Conservation (phyloP, 331 rosid species). For the Spiraea crenata region DNA sequence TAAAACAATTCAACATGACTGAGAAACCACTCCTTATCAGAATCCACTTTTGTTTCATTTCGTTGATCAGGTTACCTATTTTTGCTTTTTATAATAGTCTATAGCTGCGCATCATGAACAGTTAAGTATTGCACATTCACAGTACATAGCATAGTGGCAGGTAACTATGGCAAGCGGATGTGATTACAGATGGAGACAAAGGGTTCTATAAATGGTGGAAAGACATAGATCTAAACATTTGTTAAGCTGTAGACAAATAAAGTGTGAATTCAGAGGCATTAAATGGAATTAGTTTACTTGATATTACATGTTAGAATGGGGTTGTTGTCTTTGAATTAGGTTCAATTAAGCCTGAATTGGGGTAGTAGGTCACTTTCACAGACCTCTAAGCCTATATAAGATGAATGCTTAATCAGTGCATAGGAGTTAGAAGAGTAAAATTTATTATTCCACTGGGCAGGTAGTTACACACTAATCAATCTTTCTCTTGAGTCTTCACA, state of each 20-base stretch:
- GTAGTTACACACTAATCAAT: neutral
- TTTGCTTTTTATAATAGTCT: neutral
- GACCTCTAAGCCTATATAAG: neutral
- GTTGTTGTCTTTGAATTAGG: neutral
- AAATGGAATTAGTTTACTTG: neutral
- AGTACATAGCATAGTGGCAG: neutral
- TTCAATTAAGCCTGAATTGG: neutral
- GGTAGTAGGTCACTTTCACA: neutral
- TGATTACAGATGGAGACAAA: neutral
- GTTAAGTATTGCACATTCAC: neutral
- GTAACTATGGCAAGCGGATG: neutral
- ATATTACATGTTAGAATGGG: neutral
- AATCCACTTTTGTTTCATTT: neutral
- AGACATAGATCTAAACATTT: neutral
- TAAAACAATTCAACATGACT: neutral
- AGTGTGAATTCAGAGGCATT: neutral
- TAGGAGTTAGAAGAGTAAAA: neutral
- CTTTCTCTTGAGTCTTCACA: neutral
- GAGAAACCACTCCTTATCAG: neutral
- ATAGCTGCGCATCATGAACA: neutral
- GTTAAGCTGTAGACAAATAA: constrained; percentile 4
- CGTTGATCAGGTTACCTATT: neutral
- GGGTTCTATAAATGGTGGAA: neutral
- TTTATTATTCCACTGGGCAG: neutral
- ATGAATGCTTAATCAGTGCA: neutral